Evolutionary conservation across 1,139 yeast genomes (phyloP), one percentile per base, ranked within the genome.

Genomic region (Barnettozyma hawaiiensis): DNA sequence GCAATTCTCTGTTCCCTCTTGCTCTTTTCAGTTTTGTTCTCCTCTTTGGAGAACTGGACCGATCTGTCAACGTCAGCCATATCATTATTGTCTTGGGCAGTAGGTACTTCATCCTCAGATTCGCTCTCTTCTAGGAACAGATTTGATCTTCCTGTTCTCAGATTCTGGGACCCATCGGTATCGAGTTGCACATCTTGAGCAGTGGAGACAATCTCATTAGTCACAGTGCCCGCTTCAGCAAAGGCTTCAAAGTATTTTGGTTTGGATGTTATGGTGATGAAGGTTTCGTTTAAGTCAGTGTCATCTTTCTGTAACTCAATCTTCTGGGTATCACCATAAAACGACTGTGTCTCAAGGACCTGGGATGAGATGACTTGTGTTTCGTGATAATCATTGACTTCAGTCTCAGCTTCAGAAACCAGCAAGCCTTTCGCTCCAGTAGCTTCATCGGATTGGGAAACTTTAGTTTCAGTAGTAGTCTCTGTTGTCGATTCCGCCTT

Each of bases 101-200:
- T 37, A 21, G 35, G 18, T 7, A 28, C 19, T 16, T 34, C 40
- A 12, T 31, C 33, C 16, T 47, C 47, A 3, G 45, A 39, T 21
- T 45, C 48, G 19, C 48, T 44, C 8, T 51, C 56, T 31, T 44
- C 44, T 8, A 52, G 39, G 21, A 52, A 52, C 18, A 60, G 48
- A 24, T 52, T 54, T 7, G 51, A 33, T 8, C 42, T 28, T 53
- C 16, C 53, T 50, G 37, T 50, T 27, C 24, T 34, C 14, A 3
- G 15, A 4, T n/a, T 12, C 21, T 32, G 15, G 11, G 22, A n/a
- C 11, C 10, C 31, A 50, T 9, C 45, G 37, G 20, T 43, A 9
- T 40, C 37, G 31, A 32, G 21, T n/a, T 10, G 35, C 16, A 18
- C 18, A 14, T 32, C 33, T 12, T 31, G 33, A 19, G 21, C 33